Base-by-base conservation (phyloP, 176 grass and related monocot genomes). In the Microstegium vimineum region DNA sequence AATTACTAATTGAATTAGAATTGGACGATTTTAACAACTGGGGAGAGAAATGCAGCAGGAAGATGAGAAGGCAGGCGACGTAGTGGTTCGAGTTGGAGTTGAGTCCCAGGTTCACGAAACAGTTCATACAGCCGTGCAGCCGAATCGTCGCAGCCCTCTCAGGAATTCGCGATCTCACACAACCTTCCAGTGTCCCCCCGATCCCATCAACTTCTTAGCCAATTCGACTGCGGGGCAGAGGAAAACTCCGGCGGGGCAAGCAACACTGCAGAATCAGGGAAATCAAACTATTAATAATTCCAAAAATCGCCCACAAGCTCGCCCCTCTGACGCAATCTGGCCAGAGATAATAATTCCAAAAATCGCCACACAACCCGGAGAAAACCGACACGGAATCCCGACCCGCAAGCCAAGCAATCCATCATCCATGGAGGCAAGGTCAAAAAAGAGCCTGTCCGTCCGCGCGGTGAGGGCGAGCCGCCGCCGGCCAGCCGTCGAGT, bases 81-180 rank as follows among this genome's bases (percentile, higher is more conserved):
- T 94, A 99, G 89, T 99, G 91, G 73, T 93, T 95, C 82, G 96
- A 95, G 82, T 99, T 99, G 54, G 91, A 99, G 63, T 92, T 99
- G 25, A 95, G 85, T 82, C 96, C 96, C 89, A 94, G 82, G 79
- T 99, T 99, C 74, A 95, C 96, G 74, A 95, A 99, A 92, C 91
- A 95, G 91, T 90, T 99, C 96, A 99, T 99, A 81, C 93, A 66
- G 87, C 34, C 79, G 56, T 65, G 59, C 66, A 52, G 79, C 88
- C 84, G 60, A 38, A 83, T 79, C 30, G 73, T 74, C 23, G 73
- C 72, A 40, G 4, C 45, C 28, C 46, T 76, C 43, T 10, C 66
- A 65, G 14, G 15, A 80, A 79, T 83, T 86, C 38, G 31, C 61
- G 25, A 86, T 86, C 84, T 90, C 84, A 90, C 84, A 41, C 69